A percentile compares a stretch with the other conserved stretches of the same genome.
Conservation (phyloP, 345 rosid genomes). For the Erodium maritimum region DNA sequence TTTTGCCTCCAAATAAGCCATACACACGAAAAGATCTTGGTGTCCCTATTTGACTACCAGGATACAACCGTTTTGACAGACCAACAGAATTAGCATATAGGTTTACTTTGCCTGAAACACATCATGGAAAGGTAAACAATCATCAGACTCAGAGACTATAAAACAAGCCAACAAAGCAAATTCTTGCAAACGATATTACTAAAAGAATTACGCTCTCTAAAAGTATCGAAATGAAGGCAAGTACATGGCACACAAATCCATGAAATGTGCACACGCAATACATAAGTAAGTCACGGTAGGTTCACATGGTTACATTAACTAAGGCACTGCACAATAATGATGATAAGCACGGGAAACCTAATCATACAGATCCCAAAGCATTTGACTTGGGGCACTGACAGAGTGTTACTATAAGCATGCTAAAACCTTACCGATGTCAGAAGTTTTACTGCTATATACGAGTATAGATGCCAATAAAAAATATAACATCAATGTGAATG, state of each 20-base stretch:
- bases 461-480: no score
- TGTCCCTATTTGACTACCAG: not conserved
- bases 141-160: not conserved
- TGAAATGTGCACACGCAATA: not conserved
- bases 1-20: constrained; percentile 74
- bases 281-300: not conserved
- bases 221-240: not conserved
- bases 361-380: no score
- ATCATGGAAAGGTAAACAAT: not conserved
- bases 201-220: no score
- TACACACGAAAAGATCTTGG: constrained; percentile 32
- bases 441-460: no score
- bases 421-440: no score
- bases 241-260: not conserved
- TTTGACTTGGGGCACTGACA: no score
- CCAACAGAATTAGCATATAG: not conserved
- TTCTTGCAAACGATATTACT: no score
- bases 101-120: not conserved
- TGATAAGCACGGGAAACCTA: not conserved
- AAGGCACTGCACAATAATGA: not conserved
- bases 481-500: no score
- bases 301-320: not conserved
- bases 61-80: not conserved
- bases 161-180: no score
- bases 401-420: no score